Evolutionary conservation across 2,329 filamentous ascomycete species (phyloP).

Genomic region (Podosphaera fusca): DNA sequence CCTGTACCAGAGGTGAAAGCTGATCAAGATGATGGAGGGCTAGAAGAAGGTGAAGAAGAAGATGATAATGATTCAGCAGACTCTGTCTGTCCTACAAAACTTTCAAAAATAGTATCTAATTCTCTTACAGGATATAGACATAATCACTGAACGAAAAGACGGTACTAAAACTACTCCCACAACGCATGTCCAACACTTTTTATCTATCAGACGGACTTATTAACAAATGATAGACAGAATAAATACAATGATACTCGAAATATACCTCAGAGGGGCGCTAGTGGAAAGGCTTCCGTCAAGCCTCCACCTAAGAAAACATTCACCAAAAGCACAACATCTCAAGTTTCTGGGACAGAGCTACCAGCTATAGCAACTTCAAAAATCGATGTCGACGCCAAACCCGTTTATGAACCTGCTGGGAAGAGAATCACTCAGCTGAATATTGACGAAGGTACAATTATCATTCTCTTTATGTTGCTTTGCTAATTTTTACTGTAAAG

Average conservation of each 20-base stretch:
- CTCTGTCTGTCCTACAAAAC: constrained; percentile 18
- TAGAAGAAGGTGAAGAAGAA: constrained; percentile 41
- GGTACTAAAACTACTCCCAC: constrained; percentile 35
- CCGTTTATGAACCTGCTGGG: constrained; percentile 54
- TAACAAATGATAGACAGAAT: constrained; percentile 25
- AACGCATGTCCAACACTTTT: constrained; percentile 21
- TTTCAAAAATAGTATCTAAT: constrained; percentile 4
- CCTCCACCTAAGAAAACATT: constrained; percentile 24
- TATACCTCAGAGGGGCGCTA: constrained; percentile 34
- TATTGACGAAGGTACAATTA: constrained; percentile 38
- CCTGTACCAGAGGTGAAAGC: constrained; percentile 5
- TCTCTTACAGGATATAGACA: constrained; percentile 34
- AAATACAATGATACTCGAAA: constrained; percentile 43
- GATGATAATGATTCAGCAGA: constrained; percentile 34
- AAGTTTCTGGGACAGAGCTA: constrained; percentile 24
- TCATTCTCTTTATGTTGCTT: neutral
- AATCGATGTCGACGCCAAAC: constrained; percentile 65
- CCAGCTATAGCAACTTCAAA: constrained; percentile 55
- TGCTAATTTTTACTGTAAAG: constrained; percentile 15
- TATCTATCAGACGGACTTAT: neutral
- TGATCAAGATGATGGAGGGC: constrained; percentile 25
- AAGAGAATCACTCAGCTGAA: constrained; percentile 60
- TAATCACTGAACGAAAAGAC: constrained; percentile 44
- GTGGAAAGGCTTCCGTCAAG: constrained; percentile 27
- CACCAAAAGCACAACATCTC: constrained; percentile 15